Evolutionary conservation across 2,329 filamentous ascomycete genomes (phyloP), one percentile per base, ranked within the genome.

Genomic region (Colletotrichum spinosum): DNA sequence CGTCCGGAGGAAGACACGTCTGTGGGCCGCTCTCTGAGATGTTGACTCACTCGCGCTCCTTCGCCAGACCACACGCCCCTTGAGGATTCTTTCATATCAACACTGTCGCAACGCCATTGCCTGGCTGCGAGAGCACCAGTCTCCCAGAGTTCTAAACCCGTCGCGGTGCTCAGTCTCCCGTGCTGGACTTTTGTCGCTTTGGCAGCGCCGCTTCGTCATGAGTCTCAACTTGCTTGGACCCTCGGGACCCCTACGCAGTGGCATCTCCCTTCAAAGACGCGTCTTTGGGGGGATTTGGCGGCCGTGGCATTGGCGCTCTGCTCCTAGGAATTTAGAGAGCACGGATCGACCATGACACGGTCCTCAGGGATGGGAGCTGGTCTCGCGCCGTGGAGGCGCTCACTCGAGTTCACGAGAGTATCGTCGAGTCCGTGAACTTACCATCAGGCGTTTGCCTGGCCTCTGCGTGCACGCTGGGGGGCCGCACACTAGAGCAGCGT

Each of bases 161-260:
- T 48, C 62, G 37, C 51, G 39, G 46, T 51, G 57, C 51, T 52
- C 62, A 48, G 57, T 52, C 51, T 42, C 13, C 34, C 34, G 11
- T 38, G n/a, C 34, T 25, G 25, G 10, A 37, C 52, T 56, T 10
- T 25, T 50, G 39, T 25, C 25, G 55, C 46, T 51, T 46, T 51
- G 57, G 57, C 51, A 65, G 57, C 51, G 57, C 62, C 62, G 55
- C 57, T 44, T 55, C 62, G 62, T 65, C 62, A 65, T 34, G 51
- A 33, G 46, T 61, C 57, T 55, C 57, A 48, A 50, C n/a, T 41
- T 48, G 46, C 46, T 61, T 52, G 46, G 44, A 46, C 51, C 57
- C 51, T 59, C 35, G 12, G 34, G 57, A 52, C 62, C 62, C 57
- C 41, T 61, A 55, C 10, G 11, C 25, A 25, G 25, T 17, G 34